phyloP scores from a whole-genome alignment of 1,284 basidiomycete genomes.

The Trichosporon faecale region DNA sequence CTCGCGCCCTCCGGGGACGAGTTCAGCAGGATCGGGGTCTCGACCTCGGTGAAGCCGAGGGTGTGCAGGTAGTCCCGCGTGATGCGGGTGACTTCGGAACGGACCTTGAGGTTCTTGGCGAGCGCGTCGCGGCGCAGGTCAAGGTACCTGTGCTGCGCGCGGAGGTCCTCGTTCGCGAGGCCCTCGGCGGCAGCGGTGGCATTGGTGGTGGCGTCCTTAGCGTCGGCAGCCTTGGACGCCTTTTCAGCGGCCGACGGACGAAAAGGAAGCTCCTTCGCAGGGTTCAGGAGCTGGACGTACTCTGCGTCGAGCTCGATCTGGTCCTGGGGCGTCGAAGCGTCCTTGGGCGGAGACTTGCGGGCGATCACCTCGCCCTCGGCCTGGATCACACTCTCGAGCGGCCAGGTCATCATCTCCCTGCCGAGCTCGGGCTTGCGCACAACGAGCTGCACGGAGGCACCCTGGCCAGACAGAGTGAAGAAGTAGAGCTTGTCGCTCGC shows the following conservation, averaged over 20 bases:
- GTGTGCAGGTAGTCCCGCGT: slow-evolving; percentile 71
- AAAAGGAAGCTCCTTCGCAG: slow-evolving; percentile 73
- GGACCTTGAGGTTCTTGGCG: slow-evolving; percentile 71
- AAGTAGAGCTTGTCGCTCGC: slow-evolving; percentile 47
- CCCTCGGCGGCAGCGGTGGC: background rate
- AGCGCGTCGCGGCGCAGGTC: slow-evolving; percentile 75
- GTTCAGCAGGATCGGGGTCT: slow-evolving; percentile 87
- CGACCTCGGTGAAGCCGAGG: slow-evolving; percentile 80
- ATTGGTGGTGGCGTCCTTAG: background rate
- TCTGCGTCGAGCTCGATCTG: slow-evolving; percentile 76
- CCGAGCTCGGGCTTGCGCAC: slow-evolving; percentile 51
- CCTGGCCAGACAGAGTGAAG: slow-evolving; percentile 68
- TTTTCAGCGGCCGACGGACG: slow-evolving; percentile 72
- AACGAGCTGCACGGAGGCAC: slow-evolving; percentile 70
- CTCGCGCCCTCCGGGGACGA: slow-evolving; percentile 92
- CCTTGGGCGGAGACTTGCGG: slow-evolving; percentile 56
- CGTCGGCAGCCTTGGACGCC: slow-evolving; percentile 20
- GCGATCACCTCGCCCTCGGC: slow-evolving; percentile 66
- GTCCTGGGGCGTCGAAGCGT: slow-evolving; percentile 55
- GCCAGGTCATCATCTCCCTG: slow-evolving; percentile 60
- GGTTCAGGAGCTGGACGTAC: slow-evolving; percentile 70
- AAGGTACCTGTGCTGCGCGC: slow-evolving; percentile 79
- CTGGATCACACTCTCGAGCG: slow-evolving; percentile 71
- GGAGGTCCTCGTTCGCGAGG: slow-evolving; percentile 78
- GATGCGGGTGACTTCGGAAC: slow-evolving; percentile 74